These are phyloP conservation scores for Pythium dissotocum DNA, from an alignment of 352 stramenopile genomes.

Conservation along the genomic window DNA sequence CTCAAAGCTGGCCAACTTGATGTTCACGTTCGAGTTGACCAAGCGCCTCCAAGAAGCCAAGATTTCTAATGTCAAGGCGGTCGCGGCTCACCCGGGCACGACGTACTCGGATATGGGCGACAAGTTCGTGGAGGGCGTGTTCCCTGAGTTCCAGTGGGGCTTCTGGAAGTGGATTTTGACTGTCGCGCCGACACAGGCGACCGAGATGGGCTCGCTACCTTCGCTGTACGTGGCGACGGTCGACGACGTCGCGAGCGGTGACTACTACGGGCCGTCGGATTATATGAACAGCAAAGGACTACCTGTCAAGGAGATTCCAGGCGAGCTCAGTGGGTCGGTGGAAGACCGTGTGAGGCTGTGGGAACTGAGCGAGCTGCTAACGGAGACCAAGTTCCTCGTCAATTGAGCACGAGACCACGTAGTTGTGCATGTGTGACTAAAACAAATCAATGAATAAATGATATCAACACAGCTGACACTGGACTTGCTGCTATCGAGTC, in stretches of 20 bases:
- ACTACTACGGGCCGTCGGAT: constrained; percentile 36
- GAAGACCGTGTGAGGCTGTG: neutral
- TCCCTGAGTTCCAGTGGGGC: constrained; percentile 3
- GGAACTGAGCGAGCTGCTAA: constrained; percentile 9
- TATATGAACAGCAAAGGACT: constrained; percentile 20
- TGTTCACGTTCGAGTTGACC: constrained; percentile 30
- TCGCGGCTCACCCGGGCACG: constrained; percentile 25
- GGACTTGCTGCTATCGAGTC: too few species aligned
- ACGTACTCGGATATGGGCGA: constrained; percentile 19
- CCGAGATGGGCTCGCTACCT: constrained; percentile 27
- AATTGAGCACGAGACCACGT: neutral
- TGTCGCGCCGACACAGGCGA: constrained; percentile 18
- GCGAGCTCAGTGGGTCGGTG: constrained; percentile 25
- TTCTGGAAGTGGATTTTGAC: constrained; percentile 10
- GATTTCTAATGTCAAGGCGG: constrained; percentile 22
- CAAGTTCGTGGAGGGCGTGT: constrained; percentile 23
- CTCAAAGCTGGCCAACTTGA: constrained; percentile 33
- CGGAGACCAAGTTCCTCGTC: constrained; percentile 2
- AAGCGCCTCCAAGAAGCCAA: constrained; percentile 12
- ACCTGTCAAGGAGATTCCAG: constrained; percentile 22
- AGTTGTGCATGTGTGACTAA: too few species aligned
- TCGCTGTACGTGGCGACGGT: constrained; percentile 34
- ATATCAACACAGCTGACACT: neutral
- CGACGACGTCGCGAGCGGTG: constrained; percentile 20
- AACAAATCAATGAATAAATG: too few species aligned